Evolutionary conservation across 768 basidiomycete species (phyloP).

Genomic region (Ramaria sp.): DNA sequence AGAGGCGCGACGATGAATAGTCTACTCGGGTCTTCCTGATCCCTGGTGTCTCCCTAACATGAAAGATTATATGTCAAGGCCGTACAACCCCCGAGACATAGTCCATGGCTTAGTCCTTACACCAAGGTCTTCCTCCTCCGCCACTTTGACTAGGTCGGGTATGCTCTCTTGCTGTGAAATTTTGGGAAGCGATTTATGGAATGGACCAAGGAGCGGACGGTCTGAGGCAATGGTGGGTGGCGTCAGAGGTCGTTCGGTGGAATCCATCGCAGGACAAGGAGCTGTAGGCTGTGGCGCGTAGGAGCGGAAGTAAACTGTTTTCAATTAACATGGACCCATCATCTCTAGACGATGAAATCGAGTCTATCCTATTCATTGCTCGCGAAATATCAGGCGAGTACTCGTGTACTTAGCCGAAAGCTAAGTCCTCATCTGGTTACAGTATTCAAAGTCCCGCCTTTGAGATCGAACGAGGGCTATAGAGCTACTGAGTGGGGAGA

Average conservation of each 20-base stretch:
- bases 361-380: slow-evolving; percentile 83
- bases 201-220: not conserved
- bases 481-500: slow-evolving; percentile 92
- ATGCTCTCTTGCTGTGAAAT: slow-evolving; percentile 6
- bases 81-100: not conserved
- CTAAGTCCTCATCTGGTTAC: slow-evolving; percentile 11
- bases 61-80: not conserved
- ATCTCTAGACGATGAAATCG: slow-evolving; percentile 63
- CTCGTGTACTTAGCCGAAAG: slow-evolving; percentile 10
- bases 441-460: slow-evolving; percentile 90
- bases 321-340: slow-evolving; percentile 14
- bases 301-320: not conserved
- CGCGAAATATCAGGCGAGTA: slow-evolving; percentile 78
- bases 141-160: slow-evolving; percentile 31
- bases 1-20: slow-evolving; percentile 49
- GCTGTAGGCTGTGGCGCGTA: not conserved
- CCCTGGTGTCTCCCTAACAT: slow-evolving; percentile 16
- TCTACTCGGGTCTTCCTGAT: slow-evolving; percentile 30
- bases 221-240: not conserved
- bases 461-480: slow-evolving; percentile 81
- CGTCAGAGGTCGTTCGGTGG: slow-evolving; percentile 1
- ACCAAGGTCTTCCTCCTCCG: slow-evolving; percentile 30
- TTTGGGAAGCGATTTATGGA: not conserved
- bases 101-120: slow-evolving; percentile 16
- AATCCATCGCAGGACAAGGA: not conserved